Conservation (phyloP, 306 rosid species). For the Hippophae rhamnoides region DNA sequence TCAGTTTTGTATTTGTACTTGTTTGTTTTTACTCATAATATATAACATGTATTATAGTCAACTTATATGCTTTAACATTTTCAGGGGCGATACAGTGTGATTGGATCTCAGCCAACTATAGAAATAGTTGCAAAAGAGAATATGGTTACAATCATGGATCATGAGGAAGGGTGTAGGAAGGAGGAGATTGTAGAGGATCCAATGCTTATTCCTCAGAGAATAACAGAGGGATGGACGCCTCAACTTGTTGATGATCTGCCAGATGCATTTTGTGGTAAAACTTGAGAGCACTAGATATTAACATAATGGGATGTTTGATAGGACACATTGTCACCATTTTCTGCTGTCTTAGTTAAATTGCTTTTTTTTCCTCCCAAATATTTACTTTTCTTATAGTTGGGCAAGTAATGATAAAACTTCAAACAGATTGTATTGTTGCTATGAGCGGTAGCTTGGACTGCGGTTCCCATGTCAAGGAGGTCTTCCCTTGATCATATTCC, state of each 20-base stretch:
- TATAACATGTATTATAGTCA: constrained; percentile 4
- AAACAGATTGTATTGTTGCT: neutral
- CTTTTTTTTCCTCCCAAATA: neutral
- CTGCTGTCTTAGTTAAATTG: neutral
- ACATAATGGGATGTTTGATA: neutral
- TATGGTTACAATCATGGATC: constrained; percentile 76
- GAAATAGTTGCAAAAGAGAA: constrained; percentile 93
- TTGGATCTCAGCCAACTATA: constrained; percentile 89
- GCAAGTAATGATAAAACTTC: neutral
- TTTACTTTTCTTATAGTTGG: neutral
- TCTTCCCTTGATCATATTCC: too few species aligned
- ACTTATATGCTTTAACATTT: neutral
- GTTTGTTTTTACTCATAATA: neutral
- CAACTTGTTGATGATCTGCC: constrained; percentile 85
- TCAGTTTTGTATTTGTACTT: neutral
- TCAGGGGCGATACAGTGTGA: constrained; percentile 81
- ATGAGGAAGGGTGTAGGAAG: constrained; percentile 47
- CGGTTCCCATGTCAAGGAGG: too few species aligned
- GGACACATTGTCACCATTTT: neutral
- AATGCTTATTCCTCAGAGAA: constrained; percentile 61
- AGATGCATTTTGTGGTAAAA: constrained; percentile 83
- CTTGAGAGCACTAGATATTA: constrained; percentile 2
- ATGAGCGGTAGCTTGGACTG: neutral
- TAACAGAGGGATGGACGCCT: constrained; percentile 75
- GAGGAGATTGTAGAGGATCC: constrained; percentile 82